Evolutionary conservation across 1,139 yeast genomes (phyloP), one percentile per base, ranked within the genome.

Genomic region (Zygosaccharomyces pseudobailii): DNA sequence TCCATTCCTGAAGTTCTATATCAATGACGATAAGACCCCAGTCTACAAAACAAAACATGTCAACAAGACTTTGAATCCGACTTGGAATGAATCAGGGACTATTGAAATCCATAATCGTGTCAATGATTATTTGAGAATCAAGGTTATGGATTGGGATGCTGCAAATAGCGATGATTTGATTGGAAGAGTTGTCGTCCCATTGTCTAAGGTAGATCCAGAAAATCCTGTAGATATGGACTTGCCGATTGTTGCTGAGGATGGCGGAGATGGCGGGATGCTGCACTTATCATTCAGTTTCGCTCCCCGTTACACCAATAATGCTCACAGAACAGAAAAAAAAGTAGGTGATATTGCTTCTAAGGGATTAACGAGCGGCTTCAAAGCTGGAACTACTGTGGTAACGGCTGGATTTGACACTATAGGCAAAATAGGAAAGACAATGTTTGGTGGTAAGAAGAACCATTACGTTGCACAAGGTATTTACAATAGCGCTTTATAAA

Each of bases 121-220:
- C 48, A 82, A 80, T 61, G 79, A 88, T 9, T 66, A 68, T 4
- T 67, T 90, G 49, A 71, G 71, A 49, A 73, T 87, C 42, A 78
- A 74, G 47, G 80, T 87, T 28, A 75, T 66, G 59, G 98, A 92
- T 65, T 90, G 97, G 96, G 98, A 92, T 68, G 79, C 90, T 55
- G 96, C 96, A 53, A 87, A 82, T 53, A 80, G 78, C 53, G 94
- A 92, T 66, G 97, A 92, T 66, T 73, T 76, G 51, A 73, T 92
- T 49, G 96, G 97, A 48, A 70, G 70, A 31, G 88, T 83, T n/a
- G 59, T 62, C 24, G 64, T 89, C 49, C 75, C 79, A 17, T 69
- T 92, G 53, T 67, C 78, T 0, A 79, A 81, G 9, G 72, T 92
- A 36, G 82, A 83, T 56, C 78, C 83, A 9, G 71, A 75, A 28